Conservation (phyloP, 2,329 filamentous ascomycete species). For the Monosporascus ibericus region DNA sequence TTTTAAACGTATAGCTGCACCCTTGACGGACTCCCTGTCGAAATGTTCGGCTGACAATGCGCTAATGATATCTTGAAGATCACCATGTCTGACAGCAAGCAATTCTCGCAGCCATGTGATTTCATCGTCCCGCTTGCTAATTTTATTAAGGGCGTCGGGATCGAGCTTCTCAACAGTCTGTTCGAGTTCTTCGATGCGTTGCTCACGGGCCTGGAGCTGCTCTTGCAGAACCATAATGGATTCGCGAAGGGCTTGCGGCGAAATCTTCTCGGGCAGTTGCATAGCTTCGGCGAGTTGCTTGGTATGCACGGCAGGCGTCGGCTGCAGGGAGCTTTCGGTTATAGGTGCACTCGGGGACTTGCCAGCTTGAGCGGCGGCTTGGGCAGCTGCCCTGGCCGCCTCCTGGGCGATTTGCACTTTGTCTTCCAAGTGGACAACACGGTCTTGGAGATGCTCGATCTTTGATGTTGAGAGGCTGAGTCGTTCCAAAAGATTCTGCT, state of each 20-base stretch:
- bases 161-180: slow-evolving; percentile 62
- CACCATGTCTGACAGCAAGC: slow-evolving; percentile 81
- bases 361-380: slow-evolving; percentile 43
- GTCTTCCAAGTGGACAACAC: slow-evolving; percentile 78
- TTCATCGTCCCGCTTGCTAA: slow-evolving; percentile 89
- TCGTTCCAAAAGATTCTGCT: slow-evolving; percentile 74
- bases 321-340: slow-evolving; percentile 38
- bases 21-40: slow-evolving; percentile 73
- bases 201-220: slow-evolving; percentile 90
- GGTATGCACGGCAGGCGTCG: slow-evolving; percentile 35
- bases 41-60: slow-evolving; percentile 69
- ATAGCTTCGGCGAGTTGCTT: slow-evolving; percentile 33
- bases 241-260: slow-evolving; percentile 88
- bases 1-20: slow-evolving; percentile 86
- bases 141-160: slow-evolving; percentile 70
- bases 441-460: slow-evolving; percentile 79
- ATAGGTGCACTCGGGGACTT: slow-evolving; percentile 29
- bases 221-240: slow-evolving; percentile 96
- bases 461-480: slow-evolving; percentile 79
- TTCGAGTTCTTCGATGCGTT: slow-evolving; percentile 82
- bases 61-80: slow-evolving; percentile 85
- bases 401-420: slow-evolving; percentile 85
- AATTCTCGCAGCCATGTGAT: slow-evolving; percentile 93
- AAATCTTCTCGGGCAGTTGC: slow-evolving; percentile 75
- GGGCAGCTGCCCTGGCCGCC: slow-evolving; percentile 75